Base-by-base conservation (phyloP, 352 stramenopile genomes). In the Phytophthora palmivora region DNA sequence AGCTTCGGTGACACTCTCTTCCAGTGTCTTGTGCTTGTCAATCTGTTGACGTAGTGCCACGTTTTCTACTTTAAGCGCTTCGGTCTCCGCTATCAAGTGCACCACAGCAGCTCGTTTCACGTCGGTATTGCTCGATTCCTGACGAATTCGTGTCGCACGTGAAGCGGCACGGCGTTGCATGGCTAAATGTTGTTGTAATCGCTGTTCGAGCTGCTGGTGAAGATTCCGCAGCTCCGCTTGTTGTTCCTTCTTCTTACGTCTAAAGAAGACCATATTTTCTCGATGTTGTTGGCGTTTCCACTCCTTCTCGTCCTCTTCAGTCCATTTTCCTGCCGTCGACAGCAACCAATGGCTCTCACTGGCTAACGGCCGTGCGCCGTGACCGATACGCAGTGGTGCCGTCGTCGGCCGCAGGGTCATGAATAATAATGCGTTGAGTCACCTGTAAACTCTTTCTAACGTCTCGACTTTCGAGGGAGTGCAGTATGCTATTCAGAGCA, bases 191-290 rank as follows among this genome's bases (percentile, higher is more conserved):
- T 76, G 69, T 38, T 78, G 65, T 12, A 81, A 50, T 14, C 58
- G 52, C 45, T 65, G 42, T 34, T 81, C 72, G 16, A 81, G 70
- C 52, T 66, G 57, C n/a, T 64, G 57, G 55, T 81, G 72, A 54
- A 68, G 60, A 6, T 38, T 65, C 28, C 68, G 69, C 52, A 81
- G 60, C 61, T 81, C 65, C 10, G 61, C 57, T 47, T 76, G 72
- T 58, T 78, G 69, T 46, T 66, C 72, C 58, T 81, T 81, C 72
- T 81, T 81, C 69, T 81, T 81, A 36, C 61, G 69, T n/a, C 24
- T 28, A 28, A 81, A 81, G 51, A 75, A 77, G 19, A 81, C 72
- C 72, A 81, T 81, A 58, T 81, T 81, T 51, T 81, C 72, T 16
- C 72, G 72, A 51, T 81, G 72, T 28, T 81, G 24, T 51, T 81